Evolutionary conservation across 345 rosid species (phyloP).

Genomic region (Crucihimalaya himalaica): DNA sequence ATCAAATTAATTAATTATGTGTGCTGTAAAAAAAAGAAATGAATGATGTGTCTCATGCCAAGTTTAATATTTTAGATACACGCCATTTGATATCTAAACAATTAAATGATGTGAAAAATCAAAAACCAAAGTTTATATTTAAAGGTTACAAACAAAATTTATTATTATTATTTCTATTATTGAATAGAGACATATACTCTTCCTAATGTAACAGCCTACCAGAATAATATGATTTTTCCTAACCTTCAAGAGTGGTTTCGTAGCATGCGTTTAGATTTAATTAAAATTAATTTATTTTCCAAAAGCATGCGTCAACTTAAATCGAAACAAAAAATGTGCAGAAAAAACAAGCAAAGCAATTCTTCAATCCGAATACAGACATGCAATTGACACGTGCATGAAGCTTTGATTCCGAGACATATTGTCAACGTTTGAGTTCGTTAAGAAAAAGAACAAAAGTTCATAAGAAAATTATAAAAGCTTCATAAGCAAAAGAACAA

Average conservation of each 20-base stretch:
- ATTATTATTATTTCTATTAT: not conserved
- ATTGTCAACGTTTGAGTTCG: constrained; percentile 27
- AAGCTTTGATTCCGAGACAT: constrained; percentile 9
- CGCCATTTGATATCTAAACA: not conserved
- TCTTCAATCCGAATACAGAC: not conserved
- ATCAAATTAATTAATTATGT: not conserved
- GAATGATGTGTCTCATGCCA: not conserved
- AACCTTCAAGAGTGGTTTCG: constrained; percentile 21
- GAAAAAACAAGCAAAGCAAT: constrained; percentile 12
- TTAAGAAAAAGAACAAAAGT: constrained; percentile 14
- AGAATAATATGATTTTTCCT: constrained; percentile 9
- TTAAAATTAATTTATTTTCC: not conserved
- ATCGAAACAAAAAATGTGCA: constrained; percentile 7
- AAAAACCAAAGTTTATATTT: not conserved
- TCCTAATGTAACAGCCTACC: constrained; percentile 21
- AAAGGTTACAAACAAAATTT: not conserved
- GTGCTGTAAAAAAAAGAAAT: too few relatives aligned
- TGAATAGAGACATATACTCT: constrained; percentile 9
- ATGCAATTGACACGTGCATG: constrained; percentile 40
- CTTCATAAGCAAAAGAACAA: constrained; percentile 4
- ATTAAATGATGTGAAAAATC: not conserved
- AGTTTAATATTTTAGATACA: not conserved
- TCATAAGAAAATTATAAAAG: constrained; percentile 16
- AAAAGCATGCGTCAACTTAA: constrained; percentile 36
- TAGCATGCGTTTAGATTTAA: constrained; percentile 33